Evolutionary conservation across 2,329 filamentous ascomycete genomes (phyloP), one percentile per base, ranked within the genome.

Genomic region (Talaromyces albobiverticillius): DNA sequence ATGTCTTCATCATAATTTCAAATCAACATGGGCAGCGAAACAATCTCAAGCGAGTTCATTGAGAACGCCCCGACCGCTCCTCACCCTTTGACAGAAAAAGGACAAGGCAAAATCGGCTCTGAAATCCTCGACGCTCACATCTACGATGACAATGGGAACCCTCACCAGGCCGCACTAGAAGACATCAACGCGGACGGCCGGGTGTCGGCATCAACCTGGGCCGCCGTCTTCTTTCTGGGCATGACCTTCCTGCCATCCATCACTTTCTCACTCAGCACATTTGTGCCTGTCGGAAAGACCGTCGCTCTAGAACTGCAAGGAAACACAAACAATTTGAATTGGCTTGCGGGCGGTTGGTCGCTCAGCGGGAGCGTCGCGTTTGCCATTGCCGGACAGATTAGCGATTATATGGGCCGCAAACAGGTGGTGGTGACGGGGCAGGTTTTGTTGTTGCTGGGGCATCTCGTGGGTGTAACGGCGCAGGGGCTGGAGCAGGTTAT

Each of bases 121-220:
- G 47, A 50, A 50, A 32, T 40, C 5, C 47, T 50, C 22, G 47
- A 50, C 22, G 22, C 47, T 16, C 47, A 50, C 23, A 50, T 50
- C 14, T 50, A 50, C 47, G 47, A 50, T 25, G 47, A 50, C 20
- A 50, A 50, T 16, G 47, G 47, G 8, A 32, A 50, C 25, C 47
- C 47, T 18, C 47, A 50, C 40, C 47, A 32, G 32, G 40, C 47
- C 14, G 47, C 47, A 10, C 47, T 50, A 10, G 47, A 50, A 22
- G 47, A 50, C 5, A 22, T 18, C 9, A 25, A 50, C 29, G 47
- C 47, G 4, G 23, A 50, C 18, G 47, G 47, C 32, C 40, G 26
- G 47, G 47, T 50, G 3, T 50, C 47, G 4, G 9, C 32, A 18
- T 50, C 32, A 22, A 50, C 47, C 13, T 10, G 25, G 0, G 42